Percentiles rank a stretch among this genome's conserved stretches.
phyloP scores from a whole-genome alignment of 1,284 basidiomycete species.

The Dichomitus squalens region DNA sequence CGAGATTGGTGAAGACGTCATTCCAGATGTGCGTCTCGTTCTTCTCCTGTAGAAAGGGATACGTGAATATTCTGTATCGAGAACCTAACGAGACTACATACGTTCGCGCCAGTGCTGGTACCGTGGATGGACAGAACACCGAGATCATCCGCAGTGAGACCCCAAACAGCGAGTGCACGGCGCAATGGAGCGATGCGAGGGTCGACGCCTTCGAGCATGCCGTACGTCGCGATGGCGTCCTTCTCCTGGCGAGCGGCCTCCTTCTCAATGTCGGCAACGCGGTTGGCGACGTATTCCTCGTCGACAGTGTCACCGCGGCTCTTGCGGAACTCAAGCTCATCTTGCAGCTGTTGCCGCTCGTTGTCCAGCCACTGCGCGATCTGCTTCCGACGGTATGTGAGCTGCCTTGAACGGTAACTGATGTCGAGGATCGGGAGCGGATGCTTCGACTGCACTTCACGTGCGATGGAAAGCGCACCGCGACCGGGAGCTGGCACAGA shows the following conservation, averaged over 20 bases:
- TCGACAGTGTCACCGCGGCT: constrained; percentile 55
- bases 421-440: constrained; percentile 80
- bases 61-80: neutral
- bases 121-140: constrained; percentile 90
- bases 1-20: constrained; percentile 86
- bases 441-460: constrained; percentile 77
- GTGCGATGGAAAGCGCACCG: constrained; percentile 85
- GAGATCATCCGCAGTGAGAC: constrained; percentile 90
- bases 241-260: constrained; percentile 92
- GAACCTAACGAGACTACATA: constrained; percentile 33
- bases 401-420: constrained; percentile 87
- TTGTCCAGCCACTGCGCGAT: constrained; percentile 93
- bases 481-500: constrained; percentile 93
- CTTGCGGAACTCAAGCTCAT: constrained; percentile 71
- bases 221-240: constrained; percentile 86
- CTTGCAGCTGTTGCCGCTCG: constrained; percentile 82
- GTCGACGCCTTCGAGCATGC: constrained; percentile 92
- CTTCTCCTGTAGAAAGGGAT: constrained; percentile 67
- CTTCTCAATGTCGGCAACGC: constrained; percentile 83
- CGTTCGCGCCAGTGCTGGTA: constrained; percentile 95
- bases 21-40: constrained; percentile 99
- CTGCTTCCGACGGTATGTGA: constrained; percentile 90
- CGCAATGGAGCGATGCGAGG: constrained; percentile 88
- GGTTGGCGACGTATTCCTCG: constrained; percentile 71
- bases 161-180: constrained; percentile 95